Percentiles rank a stretch among this genome's conserved stretches.
These are phyloP conservation scores for Huntiella moniliformis DNA, from an alignment of 2,329 filamentous ascomycete genomes.

Conservation along the genomic window DNA sequence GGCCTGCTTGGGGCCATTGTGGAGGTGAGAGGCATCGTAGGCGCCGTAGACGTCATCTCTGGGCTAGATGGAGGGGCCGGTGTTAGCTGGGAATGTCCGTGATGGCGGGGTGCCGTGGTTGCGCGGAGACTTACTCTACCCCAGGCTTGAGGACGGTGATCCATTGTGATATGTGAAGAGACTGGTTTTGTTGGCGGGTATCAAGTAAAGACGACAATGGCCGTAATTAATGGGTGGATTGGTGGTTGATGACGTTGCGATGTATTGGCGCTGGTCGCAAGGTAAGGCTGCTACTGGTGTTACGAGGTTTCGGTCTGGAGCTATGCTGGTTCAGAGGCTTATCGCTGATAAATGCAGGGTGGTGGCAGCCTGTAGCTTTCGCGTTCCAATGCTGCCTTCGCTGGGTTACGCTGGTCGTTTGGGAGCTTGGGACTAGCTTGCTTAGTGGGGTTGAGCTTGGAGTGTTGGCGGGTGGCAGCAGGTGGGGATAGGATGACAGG, in stretches of 20 bases:
- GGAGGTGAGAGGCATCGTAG: constrained; percentile 77
- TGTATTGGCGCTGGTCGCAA: background rate
- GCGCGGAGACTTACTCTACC: constrained; percentile 38
- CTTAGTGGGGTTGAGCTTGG: no score
- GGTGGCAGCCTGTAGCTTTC: constrained; percentile 9
- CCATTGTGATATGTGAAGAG: constrained; percentile 28
- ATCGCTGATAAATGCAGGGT: background rate
- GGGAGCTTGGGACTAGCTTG: no score
- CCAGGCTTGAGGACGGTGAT: constrained; percentile 56
- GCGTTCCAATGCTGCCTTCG: constrained; percentile 12
- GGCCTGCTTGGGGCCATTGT: constrained; percentile 57
- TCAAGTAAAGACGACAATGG: background rate
- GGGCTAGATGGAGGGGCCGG: constrained; percentile 37
- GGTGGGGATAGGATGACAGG: no score
- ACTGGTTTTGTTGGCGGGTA: constrained; percentile 1
- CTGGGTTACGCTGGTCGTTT: background rate
- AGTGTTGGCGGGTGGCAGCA: no score
- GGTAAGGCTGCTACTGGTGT: constrained; percentile 4
- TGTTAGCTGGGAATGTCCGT: constrained; percentile 11
- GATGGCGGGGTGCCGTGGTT: background rate
- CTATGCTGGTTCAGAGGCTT: background rate
- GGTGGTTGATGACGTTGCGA: background rate
- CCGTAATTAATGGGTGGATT: background rate
- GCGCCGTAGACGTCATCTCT: constrained; percentile 92
- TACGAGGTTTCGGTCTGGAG: background rate